Evolutionary conservation across 768 basidiomycete genomes (phyloP).

Genomic region (Collybia sp.): DNA sequence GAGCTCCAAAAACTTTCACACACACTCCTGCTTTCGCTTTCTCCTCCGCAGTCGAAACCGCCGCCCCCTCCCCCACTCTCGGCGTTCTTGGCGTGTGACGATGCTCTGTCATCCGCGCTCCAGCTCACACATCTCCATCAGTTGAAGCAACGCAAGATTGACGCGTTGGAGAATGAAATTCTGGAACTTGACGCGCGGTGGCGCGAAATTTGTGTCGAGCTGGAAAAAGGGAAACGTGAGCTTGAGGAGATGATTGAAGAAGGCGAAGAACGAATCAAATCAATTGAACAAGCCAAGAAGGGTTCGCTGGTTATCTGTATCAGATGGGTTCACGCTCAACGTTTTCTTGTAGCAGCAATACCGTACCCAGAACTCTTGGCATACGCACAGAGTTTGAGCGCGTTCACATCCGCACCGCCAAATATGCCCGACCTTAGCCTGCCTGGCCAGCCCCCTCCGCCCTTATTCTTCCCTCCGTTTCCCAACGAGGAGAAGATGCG

Average conservation of each 20-base stretch:
- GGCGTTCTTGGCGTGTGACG: conserved; percentile 61
- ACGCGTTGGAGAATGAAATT: conserved; percentile 67
- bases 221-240: conserved; percentile 64
- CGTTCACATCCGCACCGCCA: conserved; percentile 86
- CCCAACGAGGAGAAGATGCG: conserved; percentile 93
- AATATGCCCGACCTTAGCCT: conserved; percentile 75
- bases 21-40: conserved; percentile 68
- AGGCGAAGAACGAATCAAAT: conserved; percentile 66
- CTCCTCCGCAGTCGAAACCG: conserved; percentile 58
- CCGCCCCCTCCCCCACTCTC: conserved; percentile 55
- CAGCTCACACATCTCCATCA: conserved; percentile 68
- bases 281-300: conserved; percentile 67
- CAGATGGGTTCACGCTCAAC: background rate
- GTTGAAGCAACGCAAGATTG: conserved; percentile 69
- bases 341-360: conserved; percentile 52
- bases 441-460: conserved; percentile 71
- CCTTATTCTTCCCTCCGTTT: conserved; percentile 85
- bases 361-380: conserved; percentile 80
- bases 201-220: conserved; percentile 60
- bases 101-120: conserved; percentile 59
- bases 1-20: conserved; percentile 61
- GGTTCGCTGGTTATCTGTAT: conserved; percentile 38
- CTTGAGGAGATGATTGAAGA: conserved; percentile 69
- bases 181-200: conserved; percentile 61
- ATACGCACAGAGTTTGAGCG: conserved; percentile 80